Evolutionary conservation across 1,284 basidiomycete species (phyloP).

Genomic region (Earliella scabrosa): DNA sequence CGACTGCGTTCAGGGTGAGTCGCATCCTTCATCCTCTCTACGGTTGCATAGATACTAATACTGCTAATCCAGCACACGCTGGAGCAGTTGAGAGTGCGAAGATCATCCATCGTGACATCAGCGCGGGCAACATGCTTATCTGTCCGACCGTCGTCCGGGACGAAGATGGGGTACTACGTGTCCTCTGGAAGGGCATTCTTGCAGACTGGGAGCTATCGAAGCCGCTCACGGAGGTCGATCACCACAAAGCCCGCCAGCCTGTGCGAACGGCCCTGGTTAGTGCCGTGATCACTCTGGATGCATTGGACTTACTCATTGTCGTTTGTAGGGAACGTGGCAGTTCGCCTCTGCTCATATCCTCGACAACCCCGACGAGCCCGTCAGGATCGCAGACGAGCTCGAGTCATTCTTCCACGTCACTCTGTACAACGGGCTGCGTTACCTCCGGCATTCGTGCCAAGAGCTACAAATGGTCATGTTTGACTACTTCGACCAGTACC

Average conservation of each 20-base stretch:
- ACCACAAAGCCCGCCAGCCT: not conserved
- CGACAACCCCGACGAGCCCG: not conserved
- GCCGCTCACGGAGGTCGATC: not conserved
- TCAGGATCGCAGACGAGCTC: slow-evolving; percentile 12
- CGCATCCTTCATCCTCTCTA: too few relatives aligned
- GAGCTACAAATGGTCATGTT: slow-evolving; percentile 3
- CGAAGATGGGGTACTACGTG: not conserved
- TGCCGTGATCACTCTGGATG: too few relatives aligned
- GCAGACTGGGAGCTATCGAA: slow-evolving; percentile 15
- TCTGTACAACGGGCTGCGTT: slow-evolving; percentile 5
- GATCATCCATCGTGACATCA: slow-evolving; percentile 13
- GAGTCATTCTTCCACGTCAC: slow-evolving; percentile 17
- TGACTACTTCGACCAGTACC: slow-evolving; percentile 9
- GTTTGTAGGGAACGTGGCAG: slow-evolving; percentile 19
- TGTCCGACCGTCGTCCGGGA: not conserved
- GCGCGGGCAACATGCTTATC: slow-evolving; percentile 14
- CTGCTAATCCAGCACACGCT: not conserved
- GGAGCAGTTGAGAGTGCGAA: not conserved
- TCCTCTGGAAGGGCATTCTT: not conserved
- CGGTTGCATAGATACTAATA: not conserved
- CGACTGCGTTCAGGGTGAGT: not conserved
- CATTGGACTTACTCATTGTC: too few relatives aligned
- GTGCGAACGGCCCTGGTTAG: too few relatives aligned
- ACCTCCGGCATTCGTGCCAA: slow-evolving; percentile 1
- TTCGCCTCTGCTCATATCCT: slow-evolving; percentile 9